Conservation (phyloP, 2,329 filamentous ascomycete genomes). For the Ceratocystis alfenasii region DNA sequence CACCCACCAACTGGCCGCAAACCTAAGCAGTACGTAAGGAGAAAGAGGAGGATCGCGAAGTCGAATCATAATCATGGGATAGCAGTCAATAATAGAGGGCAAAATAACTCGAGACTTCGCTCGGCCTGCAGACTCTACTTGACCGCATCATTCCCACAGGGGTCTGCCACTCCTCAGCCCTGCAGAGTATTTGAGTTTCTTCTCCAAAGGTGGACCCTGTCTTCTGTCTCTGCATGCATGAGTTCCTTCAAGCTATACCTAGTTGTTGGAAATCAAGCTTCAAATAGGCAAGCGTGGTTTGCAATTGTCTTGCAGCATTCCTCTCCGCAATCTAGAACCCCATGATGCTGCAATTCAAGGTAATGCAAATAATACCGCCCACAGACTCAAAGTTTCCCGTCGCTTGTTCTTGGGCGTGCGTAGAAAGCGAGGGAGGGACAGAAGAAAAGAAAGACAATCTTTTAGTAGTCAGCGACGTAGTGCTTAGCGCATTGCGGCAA, state of each 20-base stretch:
- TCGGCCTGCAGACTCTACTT: not conserved
- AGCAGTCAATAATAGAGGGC: too few relatives aligned
- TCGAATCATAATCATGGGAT: not conserved
- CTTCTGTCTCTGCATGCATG: not conserved
- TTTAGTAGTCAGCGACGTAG: not conserved
- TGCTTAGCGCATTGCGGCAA: not conserved
- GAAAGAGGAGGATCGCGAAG: not conserved
- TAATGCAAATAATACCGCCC: too few relatives aligned
- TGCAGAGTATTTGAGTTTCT: conserved; percentile 19
- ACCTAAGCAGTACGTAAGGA: not conserved
- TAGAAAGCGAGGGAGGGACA: not conserved
- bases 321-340: too few relatives aligned
- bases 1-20: too few relatives aligned
- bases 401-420: not conserved
- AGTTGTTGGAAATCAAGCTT: too few relatives aligned
- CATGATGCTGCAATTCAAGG: too few relatives aligned
- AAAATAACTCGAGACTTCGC: too few relatives aligned
- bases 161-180: conserved; percentile 7
- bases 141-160: not conserved
- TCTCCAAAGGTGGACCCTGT: not conserved
- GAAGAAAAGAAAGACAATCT: not conserved
- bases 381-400: not conserved
- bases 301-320: too few relatives aligned
- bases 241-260: not conserved
- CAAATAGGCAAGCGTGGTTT: too few relatives aligned